A percentile compares a stretch with the other conserved stretches of the same genome.
These are phyloP conservation scores for Rauvolfia tetraphylla DNA, from an alignment of 257 asterid genomes.

Conservation along the genomic window DNA sequence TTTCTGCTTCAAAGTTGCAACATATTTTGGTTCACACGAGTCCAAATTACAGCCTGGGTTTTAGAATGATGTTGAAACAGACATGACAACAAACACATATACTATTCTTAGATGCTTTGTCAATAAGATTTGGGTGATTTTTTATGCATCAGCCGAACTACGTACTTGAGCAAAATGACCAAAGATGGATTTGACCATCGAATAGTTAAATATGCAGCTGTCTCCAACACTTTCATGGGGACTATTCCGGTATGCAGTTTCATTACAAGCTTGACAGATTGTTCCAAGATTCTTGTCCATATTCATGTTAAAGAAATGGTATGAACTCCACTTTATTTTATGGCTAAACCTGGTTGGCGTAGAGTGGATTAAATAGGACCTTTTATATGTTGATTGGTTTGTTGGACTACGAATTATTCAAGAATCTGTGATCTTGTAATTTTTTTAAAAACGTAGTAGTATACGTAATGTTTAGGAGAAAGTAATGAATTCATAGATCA, in stretches of 20 bases:
- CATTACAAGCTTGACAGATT: neutral
- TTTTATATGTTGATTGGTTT: no score
- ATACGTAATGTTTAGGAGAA: no score
- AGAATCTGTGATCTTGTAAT: neutral
- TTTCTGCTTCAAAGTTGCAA: neutral
- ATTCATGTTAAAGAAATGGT: neutral
- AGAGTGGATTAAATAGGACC: no score
- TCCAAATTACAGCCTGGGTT: conserved; percentile 37
- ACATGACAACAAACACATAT: neutral
- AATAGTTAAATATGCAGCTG: neutral
- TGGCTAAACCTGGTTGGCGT: no score
- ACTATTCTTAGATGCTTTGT: neutral
- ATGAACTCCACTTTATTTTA: no score
- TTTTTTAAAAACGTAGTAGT: no score
- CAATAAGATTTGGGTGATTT: neutral
- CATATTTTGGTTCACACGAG: neutral
- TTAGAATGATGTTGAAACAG: conserved; percentile 17
- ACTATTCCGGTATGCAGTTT: neutral
- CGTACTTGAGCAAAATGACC: neutral
- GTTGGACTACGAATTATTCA: neutral
- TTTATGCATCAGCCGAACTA: neutral
- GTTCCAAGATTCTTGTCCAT: conserved; percentile 2
- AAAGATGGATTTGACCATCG: neutral
- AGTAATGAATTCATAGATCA: no score
- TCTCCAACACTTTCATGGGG: neutral